Base-by-base conservation (phyloP, 805 yeast species). In the Candida coleopterorum region DNA sequence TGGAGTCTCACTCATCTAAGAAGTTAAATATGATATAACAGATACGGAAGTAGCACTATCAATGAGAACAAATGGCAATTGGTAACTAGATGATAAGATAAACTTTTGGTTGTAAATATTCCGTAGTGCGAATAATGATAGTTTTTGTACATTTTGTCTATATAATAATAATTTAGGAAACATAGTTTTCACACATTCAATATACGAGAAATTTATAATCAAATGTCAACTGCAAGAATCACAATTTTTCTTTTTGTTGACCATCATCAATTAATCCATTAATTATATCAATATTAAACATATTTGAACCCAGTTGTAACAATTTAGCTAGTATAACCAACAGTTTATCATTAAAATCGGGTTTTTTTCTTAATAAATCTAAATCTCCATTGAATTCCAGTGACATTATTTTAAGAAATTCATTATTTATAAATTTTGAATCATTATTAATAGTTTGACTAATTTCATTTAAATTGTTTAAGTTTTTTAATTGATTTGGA, bases 301-400 rank as follows among this genome's bases (percentile, higher is more conserved):
- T 65, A 44, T 75, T 72, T 11, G 74, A 65, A 10, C 81, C 79
- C 26, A 74, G 72, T 49, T 77, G 80, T 36, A 79, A 62, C 6
- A 77, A 64, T 45, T 74, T 73, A 3, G 82, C 84, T 46, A 79
- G 56, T 35, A 75, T 47, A 9, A 72, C 71, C 39, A 81, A 62
- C 18, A 85, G 78, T 46, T 72, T 74, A 21, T 65, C 70, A 8
- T 58, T 60, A 48, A 82, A 82, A 52, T 81, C 87, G 8, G 79
- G 81, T 24, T 79, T 76, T 37, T 68, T 65, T 52, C 88, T 74
- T 42, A 80, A 58, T 37, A 64, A 64, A 47, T 77, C 79, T 25
- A 80, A 62, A 42, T 80, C 85, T 38, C 77, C 77, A 32, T 79
- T 77, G 47, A 79, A 82, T 25, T 66, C 70, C 12, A 62, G 58